Evolutionary conservation across 495 filamentous ascomycete genomes (phyloP).

Genomic region (Penicillium soppii): DNA sequence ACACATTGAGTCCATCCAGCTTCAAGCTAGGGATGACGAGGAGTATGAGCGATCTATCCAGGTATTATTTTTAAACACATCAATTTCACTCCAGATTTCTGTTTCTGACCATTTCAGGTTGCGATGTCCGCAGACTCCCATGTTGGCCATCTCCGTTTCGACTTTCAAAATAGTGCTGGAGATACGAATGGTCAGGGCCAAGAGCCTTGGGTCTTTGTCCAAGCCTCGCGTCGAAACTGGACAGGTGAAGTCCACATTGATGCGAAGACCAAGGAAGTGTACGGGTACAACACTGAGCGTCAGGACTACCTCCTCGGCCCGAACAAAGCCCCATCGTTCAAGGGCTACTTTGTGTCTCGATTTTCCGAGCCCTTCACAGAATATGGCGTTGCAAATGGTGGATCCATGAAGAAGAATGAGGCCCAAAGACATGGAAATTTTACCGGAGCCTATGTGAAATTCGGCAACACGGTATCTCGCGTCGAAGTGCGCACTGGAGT

Average conservation of each 20-base stretch:
- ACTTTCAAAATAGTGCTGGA: slow-evolving; percentile 9
- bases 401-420: background rate
- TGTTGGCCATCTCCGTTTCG: slow-evolving; percentile 22
- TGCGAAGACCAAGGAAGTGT: slow-evolving; percentile 12
- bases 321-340: slow-evolving; percentile 22
- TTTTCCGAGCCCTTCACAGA: slow-evolving; percentile 22
- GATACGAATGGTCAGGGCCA: background rate
- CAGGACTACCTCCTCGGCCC: slow-evolving; percentile 30
- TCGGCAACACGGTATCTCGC: slow-evolving; percentile 5
- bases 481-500: slow-evolving; percentile 27
- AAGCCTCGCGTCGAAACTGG: slow-evolving; percentile 28
- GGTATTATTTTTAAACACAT: no score
- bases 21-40: background rate
- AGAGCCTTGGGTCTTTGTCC: slow-evolving; percentile 23
- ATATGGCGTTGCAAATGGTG: slow-evolving; percentile 18
- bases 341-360: slow-evolving; percentile 26
- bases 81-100: no score
- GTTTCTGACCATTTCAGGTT: slow-evolving; percentile 3
- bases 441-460: slow-evolving; percentile 27
- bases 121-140: slow-evolving; percentile 26
- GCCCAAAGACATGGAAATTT: slow-evolving; percentile 16
- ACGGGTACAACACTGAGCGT: slow-evolving; percentile 27
- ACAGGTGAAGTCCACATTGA: slow-evolving; percentile 27
- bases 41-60: slow-evolving; percentile 13
- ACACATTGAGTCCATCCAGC: background rate